phyloP scores from a whole-genome alignment of 192 early-diverging fungal species.

The Cetraspora pellucida region DNA sequence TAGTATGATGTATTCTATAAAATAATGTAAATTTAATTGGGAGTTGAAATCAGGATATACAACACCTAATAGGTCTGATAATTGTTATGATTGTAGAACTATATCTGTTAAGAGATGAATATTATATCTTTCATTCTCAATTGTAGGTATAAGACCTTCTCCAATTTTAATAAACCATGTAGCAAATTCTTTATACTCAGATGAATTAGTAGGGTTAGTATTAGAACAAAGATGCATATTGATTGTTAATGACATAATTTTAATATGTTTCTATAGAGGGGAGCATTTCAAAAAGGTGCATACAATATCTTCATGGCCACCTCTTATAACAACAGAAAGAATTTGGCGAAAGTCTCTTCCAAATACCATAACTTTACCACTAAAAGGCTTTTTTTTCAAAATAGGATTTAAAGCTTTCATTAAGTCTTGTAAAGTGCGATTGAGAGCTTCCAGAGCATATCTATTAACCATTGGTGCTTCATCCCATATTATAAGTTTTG shows the following conservation, averaged over 20 bases:
- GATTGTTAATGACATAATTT: conserved; percentile 22
- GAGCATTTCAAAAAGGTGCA: conserved; percentile 24
- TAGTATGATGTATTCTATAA: too few relatives aligned
- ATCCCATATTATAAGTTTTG: conserved; percentile 45
- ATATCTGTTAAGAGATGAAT: not conserved
- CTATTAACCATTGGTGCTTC: conserved; percentile 43
- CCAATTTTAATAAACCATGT: too few relatives aligned
- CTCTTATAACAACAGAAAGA: conserved; percentile 30
- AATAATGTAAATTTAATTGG: conserved; percentile 1
- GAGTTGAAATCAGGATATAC: conserved; percentile 21
- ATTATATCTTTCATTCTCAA: too few relatives aligned
- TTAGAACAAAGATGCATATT: conserved; percentile 37
- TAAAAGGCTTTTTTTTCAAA: conserved; percentile 26
- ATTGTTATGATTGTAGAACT: not conserved
- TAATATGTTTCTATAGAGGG: conserved; percentile 33
- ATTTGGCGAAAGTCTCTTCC: conserved; percentile 39
- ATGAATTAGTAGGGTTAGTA: not conserved
- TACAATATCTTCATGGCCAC: conserved; percentile 26
- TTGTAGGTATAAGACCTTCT: too few relatives aligned
- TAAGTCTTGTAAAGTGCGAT: conserved; percentile 23
- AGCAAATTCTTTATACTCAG: conserved; percentile 25
- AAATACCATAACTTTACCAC: conserved; percentile 34
- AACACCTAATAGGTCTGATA: not conserved
- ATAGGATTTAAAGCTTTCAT: conserved; percentile 19
- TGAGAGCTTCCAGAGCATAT: conserved; percentile 24